phyloP scores from a whole-genome alignment of 371 early-diverging fungal genomes.

The Mucor lusitanicus region DNA sequence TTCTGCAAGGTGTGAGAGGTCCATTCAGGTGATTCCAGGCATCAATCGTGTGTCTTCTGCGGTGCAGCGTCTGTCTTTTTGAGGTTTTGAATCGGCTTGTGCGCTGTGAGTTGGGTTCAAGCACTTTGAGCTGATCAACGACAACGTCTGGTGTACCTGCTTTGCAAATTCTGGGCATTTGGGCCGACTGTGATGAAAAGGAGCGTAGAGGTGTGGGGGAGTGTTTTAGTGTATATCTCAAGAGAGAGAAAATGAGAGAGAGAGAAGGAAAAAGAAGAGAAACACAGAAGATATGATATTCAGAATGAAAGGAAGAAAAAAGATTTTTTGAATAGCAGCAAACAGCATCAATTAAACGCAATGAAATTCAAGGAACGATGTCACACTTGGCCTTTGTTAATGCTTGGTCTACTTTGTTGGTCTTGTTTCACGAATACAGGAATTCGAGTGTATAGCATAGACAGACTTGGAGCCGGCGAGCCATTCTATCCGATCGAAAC shows the following conservation, averaged over 20 bases:
- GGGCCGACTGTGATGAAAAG: background rate
- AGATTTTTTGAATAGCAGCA: slow-evolving; percentile 2
- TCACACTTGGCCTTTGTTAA: background rate
- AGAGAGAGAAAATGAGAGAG: background rate
- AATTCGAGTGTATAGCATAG: background rate
- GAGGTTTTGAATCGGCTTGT: slow-evolving; percentile 11
- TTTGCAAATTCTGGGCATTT: slow-evolving; percentile 25
- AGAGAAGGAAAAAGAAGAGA: background rate
- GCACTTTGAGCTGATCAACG: slow-evolving; percentile 23
- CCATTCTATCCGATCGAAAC: background rate
- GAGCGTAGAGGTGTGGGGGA: background rate
- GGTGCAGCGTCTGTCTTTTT: slow-evolving; percentile 11
- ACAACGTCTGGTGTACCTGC: slow-evolving; percentile 13
- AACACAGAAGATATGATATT: background rate
- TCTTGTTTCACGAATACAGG: slow-evolving; percentile 1
- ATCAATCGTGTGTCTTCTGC: slow-evolving; percentile 23
- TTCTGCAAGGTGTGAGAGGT: slow-evolving; percentile 10
- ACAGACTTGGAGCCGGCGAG: background rate
- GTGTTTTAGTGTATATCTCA: too few relatives aligned
- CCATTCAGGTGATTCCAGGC: slow-evolving; percentile 23
- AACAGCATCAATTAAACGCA: background rate
- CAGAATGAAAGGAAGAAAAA: background rate
- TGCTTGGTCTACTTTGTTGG: background rate
- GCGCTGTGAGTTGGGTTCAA: slow-evolving; percentile 8
- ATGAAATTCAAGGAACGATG: slow-evolving; percentile 11